phyloP scores from a whole-genome alignment of 1,284 basidiomycete species.

The Melanopsichium pennsylvanicum region DNA sequence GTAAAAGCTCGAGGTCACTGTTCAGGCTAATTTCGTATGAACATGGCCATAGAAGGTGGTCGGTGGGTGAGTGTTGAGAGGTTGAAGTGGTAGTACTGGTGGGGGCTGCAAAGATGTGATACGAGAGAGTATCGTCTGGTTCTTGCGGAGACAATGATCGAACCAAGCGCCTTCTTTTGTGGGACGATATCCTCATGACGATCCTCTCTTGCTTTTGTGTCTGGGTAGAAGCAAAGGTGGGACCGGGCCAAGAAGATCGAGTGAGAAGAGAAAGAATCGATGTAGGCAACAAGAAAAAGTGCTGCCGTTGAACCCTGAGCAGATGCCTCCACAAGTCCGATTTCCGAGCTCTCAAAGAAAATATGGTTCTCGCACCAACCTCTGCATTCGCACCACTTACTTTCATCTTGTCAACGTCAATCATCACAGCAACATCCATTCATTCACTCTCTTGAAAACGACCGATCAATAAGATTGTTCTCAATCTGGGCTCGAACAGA shows the following conservation, averaged over 20 bases:
- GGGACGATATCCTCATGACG: slow-evolving; percentile 4
- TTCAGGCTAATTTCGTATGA: slow-evolving; percentile 30
- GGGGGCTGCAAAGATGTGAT: slow-evolving; percentile 16
- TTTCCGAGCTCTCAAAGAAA: slow-evolving; percentile 3
- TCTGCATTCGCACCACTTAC: not conserved
- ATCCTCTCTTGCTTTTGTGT: not conserved
- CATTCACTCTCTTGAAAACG: too few relatives aligned
- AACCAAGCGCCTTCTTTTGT: slow-evolving; percentile 13
- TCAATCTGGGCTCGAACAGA: too few relatives aligned
- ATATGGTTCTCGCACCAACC: slow-evolving; percentile 12
- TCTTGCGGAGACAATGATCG: too few relatives aligned
- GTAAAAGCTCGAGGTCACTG: slow-evolving; percentile 8
- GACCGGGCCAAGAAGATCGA: not conserved
- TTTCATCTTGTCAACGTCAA: not conserved
- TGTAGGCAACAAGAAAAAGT: not conserved
- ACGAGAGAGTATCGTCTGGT: too few relatives aligned
- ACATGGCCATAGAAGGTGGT: not conserved
- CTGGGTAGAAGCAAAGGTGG: too few relatives aligned
- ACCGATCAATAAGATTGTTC: too few relatives aligned
- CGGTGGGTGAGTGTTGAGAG: not conserved
- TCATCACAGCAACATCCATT: not conserved
- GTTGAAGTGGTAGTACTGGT: too few relatives aligned
- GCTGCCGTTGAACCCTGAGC: slow-evolving; percentile 2
- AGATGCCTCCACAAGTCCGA: slow-evolving; percentile 31
- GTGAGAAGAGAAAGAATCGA: not conserved